phyloP scores from a whole-genome alignment of 169 alveolate genomes.

The Plasmodium relictum region DNA sequence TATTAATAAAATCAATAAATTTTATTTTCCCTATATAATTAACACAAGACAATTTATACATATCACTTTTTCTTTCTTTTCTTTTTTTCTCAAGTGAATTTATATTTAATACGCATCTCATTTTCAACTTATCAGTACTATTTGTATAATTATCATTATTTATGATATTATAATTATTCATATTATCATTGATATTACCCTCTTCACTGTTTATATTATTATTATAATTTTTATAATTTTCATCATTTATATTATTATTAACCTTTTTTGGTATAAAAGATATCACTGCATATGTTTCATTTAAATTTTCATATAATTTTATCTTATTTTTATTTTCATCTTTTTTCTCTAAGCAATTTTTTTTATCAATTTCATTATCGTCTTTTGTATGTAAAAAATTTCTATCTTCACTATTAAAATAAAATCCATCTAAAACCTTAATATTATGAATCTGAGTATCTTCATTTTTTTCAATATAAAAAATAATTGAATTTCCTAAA shows the following conservation, averaged over 20 bases:
- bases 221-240: background rate
- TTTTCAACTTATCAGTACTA: constrained; percentile 4
- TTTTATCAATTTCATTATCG: background rate
- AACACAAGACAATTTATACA: constrained; percentile 19
- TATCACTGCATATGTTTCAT: constrained; percentile 32
- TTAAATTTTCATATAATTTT: background rate
- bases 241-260: background rate
- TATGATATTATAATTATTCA: background rate
- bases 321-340: background rate
- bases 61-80: constrained; percentile 50
- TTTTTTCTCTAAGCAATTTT: background rate
- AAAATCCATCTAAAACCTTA: constrained; percentile 2
- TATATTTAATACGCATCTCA: constrained; percentile 42
- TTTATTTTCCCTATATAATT: constrained; percentile 50
- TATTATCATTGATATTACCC: background rate
- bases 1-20: constrained; percentile 53
- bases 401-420: background rate
- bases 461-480: constrained; percentile 41
- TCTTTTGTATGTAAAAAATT: background rate
- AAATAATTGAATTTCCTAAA: constrained; percentile 14
- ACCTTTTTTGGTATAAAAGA: constrained; percentile 43
- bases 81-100: constrained; percentile 21
- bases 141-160: background rate
- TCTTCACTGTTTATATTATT: background rate
- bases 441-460: constrained; percentile 4